Percentiles rank a stretch among this genome's conserved stretches.
phyloP scores from a whole-genome alignment of 2,329 filamentous ascomycete genomes.

The Aspergillus puulaauensis region DNA sequence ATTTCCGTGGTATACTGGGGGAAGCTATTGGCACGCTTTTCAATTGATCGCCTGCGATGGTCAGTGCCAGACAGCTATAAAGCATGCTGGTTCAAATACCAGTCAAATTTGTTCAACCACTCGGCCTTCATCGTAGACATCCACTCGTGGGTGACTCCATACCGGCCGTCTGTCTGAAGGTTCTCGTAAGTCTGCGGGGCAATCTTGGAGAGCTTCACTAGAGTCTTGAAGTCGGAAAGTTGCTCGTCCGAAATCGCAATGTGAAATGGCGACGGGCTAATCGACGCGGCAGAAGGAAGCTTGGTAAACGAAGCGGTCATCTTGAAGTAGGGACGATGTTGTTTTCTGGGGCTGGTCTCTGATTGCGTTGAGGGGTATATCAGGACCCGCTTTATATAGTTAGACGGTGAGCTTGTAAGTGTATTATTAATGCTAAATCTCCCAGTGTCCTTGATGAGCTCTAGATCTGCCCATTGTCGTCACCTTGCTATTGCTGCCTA shows the following conservation, averaged over 20 bases:
- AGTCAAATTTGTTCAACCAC: slow-evolving; percentile 50
- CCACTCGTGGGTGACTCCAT: slow-evolving; percentile 52
- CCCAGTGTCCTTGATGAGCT: too few relatives aligned
- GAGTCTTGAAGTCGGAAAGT: slow-evolving; percentile 47
- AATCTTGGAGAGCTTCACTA: slow-evolving; percentile 51
- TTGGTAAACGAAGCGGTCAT: slow-evolving; percentile 29
- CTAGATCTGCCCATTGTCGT: too few relatives aligned
- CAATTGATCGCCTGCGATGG: slow-evolving; percentile 28
- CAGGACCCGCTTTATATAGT: not conserved
- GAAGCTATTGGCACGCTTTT: slow-evolving; percentile 50
- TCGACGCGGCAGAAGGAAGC: slow-evolving; percentile 37
- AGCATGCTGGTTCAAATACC: slow-evolving; percentile 36
- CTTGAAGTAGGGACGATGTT: not conserved
- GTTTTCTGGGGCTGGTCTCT: not conserved
- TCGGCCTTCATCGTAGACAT: slow-evolving; percentile 40
- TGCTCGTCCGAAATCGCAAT: slow-evolving; percentile 45
- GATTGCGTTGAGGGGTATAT: too few relatives aligned
- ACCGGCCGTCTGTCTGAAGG: slow-evolving; percentile 39
- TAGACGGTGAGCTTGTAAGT: not conserved
- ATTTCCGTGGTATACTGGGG: slow-evolving; percentile 51
- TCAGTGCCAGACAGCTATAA: not conserved
- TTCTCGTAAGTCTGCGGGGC: slow-evolving; percentile 53
- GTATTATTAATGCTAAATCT: not conserved
- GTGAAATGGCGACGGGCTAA: slow-evolving; percentile 44
- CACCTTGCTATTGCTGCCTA: too few relatives aligned